phyloP scores from a whole-genome alignment of 306 rosid species.

The Pueraria montana region DNA sequence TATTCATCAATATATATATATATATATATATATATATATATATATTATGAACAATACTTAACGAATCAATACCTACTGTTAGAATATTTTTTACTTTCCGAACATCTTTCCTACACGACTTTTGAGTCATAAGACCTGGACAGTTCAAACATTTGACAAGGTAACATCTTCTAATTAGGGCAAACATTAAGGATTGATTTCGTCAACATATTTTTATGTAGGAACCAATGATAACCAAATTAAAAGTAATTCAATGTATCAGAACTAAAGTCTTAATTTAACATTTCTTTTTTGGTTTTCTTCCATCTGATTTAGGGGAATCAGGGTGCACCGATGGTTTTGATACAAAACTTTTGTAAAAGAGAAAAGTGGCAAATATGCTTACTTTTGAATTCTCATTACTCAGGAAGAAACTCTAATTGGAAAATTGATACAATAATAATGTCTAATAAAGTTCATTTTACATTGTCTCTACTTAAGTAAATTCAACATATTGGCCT shows the following conservation, averaged over 20 bases:
- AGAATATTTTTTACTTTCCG: not conserved
- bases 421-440: not conserved
- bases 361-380: not conserved
- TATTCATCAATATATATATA: no score
- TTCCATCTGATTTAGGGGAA: not conserved
- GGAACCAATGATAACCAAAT: not conserved
- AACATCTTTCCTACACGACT: not conserved
- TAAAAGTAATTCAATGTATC: not conserved
- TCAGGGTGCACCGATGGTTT: not conserved
- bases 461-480: slow-evolving; percentile 2
- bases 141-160: not conserved
- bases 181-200: not conserved
- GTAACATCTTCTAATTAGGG: slow-evolving; percentile 7
- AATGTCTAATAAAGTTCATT: not conserved
- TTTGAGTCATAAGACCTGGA: not conserved
- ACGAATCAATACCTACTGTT: no score
- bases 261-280: not conserved
- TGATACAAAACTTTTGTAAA: not conserved
- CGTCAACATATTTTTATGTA: not conserved
- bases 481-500: slow-evolving; percentile 32
- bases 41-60: no score
- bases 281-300: not conserved
- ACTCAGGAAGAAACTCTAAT: not conserved
- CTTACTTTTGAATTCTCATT: not conserved
- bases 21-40: no score